Conservation (phyloP, 345 rosid species). For the Citropsis articulata region DNA sequence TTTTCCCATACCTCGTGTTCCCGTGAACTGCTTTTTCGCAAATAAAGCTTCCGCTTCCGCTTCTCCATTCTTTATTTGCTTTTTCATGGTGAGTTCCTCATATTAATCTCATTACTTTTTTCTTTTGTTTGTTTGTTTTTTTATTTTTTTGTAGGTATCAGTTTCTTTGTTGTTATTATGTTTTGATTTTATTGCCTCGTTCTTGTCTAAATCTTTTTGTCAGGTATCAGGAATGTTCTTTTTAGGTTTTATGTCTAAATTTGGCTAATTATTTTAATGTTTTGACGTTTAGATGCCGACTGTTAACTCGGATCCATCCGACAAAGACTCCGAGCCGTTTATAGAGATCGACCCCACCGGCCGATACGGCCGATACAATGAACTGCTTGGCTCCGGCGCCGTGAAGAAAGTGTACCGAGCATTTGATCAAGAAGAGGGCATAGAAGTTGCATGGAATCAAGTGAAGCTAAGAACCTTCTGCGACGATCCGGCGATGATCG, state of each 20-base stretch:
- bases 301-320: conserved; percentile 34
- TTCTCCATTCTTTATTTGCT: neutral
- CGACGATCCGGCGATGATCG: conserved; percentile 56
- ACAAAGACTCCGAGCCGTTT: conserved; percentile 64
- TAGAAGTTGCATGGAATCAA: conserved; percentile 95
- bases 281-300: conserved; percentile 43
- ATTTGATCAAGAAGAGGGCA: conserved; percentile 88
- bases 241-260: neutral
- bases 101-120: neutral
- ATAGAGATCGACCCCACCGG: conserved; percentile 73
- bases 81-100: conserved; percentile 14
- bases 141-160: neutral
- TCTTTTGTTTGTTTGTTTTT: neutral
- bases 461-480: conserved; percentile 59
- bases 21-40: neutral
- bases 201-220: neutral
- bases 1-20: neutral
- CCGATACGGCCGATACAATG: conserved; percentile 71
- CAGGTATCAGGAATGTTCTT: neutral
- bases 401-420: conserved; percentile 85
- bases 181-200: neutral
- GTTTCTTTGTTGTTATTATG: neutral
- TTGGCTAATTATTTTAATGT: neutral
- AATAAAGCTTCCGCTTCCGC: conserved; percentile 3
- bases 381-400: conserved; percentile 65